phyloP scores from a whole-genome alignment of 2,329 filamentous ascomycete genomes.

The Monosporascus sp. region DNA sequence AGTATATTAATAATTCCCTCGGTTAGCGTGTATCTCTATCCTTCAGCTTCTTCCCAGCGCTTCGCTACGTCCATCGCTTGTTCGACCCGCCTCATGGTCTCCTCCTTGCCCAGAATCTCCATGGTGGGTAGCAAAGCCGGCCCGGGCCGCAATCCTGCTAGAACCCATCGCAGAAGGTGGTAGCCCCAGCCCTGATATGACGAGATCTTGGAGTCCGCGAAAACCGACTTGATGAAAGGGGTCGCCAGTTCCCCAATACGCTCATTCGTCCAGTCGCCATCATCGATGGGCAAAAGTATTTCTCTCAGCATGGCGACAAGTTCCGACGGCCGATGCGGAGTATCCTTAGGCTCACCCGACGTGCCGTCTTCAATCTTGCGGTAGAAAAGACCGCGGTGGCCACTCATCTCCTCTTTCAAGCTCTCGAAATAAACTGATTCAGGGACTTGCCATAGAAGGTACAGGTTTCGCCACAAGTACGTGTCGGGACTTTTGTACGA shows the following conservation, averaged over 20 bases:
- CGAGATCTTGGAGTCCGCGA: slow-evolving; percentile 1
- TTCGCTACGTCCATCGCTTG: slow-evolving; percentile 12
- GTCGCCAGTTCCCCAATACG: slow-evolving; percentile 8
- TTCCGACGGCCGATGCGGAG: slow-evolving; percentile 2
- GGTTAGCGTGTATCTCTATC: not conserved
- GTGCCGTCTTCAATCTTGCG: not conserved
- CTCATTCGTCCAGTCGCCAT: slow-evolving; percentile 13
- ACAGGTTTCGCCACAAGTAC: slow-evolving; percentile 1
- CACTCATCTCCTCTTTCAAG: slow-evolving; percentile 1
- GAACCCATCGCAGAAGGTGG: slow-evolving; percentile 23
- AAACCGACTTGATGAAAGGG: slow-evolving; percentile 17
- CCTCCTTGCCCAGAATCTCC: slow-evolving; percentile 19
- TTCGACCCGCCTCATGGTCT: slow-evolving; percentile 18
- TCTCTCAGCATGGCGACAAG: slow-evolving; percentile 10
- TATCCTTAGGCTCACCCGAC: not conserved
- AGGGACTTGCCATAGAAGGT: slow-evolving; percentile 3
- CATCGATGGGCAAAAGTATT: slow-evolving; percentile 9
- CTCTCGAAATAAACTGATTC: not conserved
- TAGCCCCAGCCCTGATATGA: slow-evolving; percentile 17
- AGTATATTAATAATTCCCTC: not conserved
- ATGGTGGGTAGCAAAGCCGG: slow-evolving; percentile 18
- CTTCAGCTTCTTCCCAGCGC: not conserved
- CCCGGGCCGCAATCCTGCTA: slow-evolving; percentile 17
- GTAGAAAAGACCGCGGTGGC: slow-evolving; percentile 3
- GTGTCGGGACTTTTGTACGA: not conserved